These are phyloP conservation scores for Asterophora parasitica DNA, from an alignment of 768 basidiomycete species.

Conservation along the genomic window DNA sequence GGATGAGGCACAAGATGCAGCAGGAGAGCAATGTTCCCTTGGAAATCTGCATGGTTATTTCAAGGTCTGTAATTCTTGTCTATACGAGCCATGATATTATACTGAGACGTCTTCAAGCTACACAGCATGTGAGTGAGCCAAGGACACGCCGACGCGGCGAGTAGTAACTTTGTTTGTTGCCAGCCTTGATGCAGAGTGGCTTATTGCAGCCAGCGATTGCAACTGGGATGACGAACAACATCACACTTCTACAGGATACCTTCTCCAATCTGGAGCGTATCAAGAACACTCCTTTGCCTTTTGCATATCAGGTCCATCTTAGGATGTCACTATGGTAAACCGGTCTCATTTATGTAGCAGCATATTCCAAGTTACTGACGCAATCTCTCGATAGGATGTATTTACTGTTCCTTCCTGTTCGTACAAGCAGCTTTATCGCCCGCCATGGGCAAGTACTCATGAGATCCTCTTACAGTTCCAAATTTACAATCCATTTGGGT, in stretches of 20 bases:
- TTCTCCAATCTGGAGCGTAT: constrained; percentile 58
- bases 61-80: constrained; percentile 27
- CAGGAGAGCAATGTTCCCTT: constrained; percentile 59
- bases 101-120: constrained; percentile 30
- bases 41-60: constrained; percentile 52
- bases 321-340: constrained; percentile 56
- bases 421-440: constrained; percentile 19
- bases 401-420: constrained; percentile 32
- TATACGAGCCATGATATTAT: too few relatives aligned
- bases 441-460: background rate
- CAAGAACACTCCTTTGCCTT: constrained; percentile 60
- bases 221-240: constrained; percentile 40
- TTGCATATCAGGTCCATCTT: constrained; percentile 66
- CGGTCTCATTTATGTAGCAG: background rate
- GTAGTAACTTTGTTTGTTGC: background rate
- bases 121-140: constrained; percentile 30
- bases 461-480: constrained; percentile 38
- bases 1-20: constrained; percentile 29
- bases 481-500: constrained; percentile 35
- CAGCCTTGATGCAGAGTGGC: constrained; percentile 40
- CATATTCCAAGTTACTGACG: background rate
- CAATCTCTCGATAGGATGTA: constrained; percentile 19
- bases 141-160: too few relatives aligned
- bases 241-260: constrained; percentile 50
- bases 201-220: constrained; percentile 49